phyloP scores from a whole-genome alignment of 495 filamentous ascomycete genomes.

The Neurospora sp. region DNA sequence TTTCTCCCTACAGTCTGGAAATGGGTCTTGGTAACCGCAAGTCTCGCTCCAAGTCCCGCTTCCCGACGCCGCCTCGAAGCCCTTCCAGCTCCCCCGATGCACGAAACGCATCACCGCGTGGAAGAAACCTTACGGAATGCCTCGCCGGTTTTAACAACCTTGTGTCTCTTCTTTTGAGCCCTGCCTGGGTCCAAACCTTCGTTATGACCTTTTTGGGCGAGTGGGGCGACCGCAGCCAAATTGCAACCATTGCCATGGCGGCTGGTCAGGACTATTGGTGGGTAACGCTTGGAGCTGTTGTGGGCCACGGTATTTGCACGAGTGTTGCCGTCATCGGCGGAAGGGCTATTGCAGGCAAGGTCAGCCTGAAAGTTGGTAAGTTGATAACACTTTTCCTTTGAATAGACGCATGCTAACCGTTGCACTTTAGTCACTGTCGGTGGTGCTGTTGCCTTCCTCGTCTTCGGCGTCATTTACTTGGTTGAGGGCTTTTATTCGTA shows the following conservation, averaged over 20 bases:
- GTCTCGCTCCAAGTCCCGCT: conserved; percentile 48
- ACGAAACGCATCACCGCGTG: conserved; percentile 30
- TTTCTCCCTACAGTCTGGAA: conserved; percentile 56
- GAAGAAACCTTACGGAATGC: conserved; percentile 25
- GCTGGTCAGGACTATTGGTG: conserved; percentile 98
- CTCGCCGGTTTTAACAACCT: conserved; percentile 70
- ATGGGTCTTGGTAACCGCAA: conserved; percentile 49
- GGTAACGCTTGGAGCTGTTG: conserved; percentile 84
- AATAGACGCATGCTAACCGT: conserved; percentile 14
- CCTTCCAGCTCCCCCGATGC: conserved; percentile 48
- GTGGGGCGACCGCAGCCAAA: conserved; percentile 96
- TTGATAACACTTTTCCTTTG: conserved; percentile 15
- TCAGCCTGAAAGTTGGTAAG: conserved; percentile 95
- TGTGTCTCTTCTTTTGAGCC: conserved; percentile 75
- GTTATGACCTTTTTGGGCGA: conserved; percentile 98
- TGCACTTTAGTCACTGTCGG: conserved; percentile 71
- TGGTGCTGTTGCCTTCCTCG: conserved; percentile 81
- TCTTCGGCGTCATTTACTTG: conserved; percentile 86
- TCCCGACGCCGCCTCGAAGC: conserved; percentile 49
- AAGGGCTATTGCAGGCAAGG: conserved; percentile 80
- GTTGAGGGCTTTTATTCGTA: conserved; percentile 65
- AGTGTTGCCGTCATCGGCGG: conserved; percentile 89
- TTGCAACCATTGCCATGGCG: conserved; percentile 98
- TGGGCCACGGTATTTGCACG: conserved; percentile 83
- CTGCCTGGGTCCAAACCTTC: conserved; percentile 98